Evolutionary conservation across 208 protist genomes (phyloP).

Genomic region (Trypanosoma congolense): DNA sequence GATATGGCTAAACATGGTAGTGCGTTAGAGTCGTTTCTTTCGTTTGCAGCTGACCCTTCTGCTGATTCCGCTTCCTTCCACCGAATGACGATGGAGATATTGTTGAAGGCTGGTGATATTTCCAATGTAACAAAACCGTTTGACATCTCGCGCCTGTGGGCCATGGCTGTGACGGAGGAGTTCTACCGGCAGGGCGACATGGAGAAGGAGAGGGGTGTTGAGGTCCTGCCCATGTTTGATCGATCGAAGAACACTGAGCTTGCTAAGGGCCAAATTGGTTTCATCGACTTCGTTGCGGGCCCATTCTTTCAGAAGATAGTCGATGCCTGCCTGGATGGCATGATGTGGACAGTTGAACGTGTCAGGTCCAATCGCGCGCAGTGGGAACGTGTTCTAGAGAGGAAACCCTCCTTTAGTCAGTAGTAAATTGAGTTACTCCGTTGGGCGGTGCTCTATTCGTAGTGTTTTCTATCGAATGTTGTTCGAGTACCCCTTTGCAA

Average conservation of each 20-base stretch:
- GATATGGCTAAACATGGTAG: slow-evolving; percentile 81
- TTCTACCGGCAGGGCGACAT: slow-evolving; percentile 87
- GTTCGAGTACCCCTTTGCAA: no score
- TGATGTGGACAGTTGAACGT: slow-evolving; percentile 80
- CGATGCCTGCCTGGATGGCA: slow-evolving; percentile 41
- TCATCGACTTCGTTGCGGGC: slow-evolving; percentile 81
- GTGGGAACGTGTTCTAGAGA: slow-evolving; percentile 62
- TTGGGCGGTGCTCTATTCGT: neutral
- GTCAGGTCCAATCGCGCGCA: slow-evolving; percentile 46
- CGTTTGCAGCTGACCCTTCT: slow-evolving; percentile 18
- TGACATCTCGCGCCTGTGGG: slow-evolving; percentile 74
- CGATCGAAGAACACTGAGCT: slow-evolving; percentile 81
- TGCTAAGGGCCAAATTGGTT: slow-evolving; percentile 79
- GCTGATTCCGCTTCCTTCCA: slow-evolving; percentile 21
- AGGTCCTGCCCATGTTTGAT: slow-evolving; percentile 84
- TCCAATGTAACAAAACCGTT: slow-evolving; percentile 88
- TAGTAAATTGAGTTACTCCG: neutral
- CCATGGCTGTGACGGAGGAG: slow-evolving; percentile 82
- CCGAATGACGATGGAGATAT: slow-evolving; percentile 58
- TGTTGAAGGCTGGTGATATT: slow-evolving; percentile 82
- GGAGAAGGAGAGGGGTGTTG: slow-evolving; percentile 81
- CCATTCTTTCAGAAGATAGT: slow-evolving; percentile 80
- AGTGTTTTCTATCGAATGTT: no score
- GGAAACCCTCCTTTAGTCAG: neutral
- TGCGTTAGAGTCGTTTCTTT: slow-evolving; percentile 31